These are phyloP conservation scores for Tephrocybe sp. DNA, from an alignment of 768 basidiomycete genomes.

Conservation along the genomic window DNA sequence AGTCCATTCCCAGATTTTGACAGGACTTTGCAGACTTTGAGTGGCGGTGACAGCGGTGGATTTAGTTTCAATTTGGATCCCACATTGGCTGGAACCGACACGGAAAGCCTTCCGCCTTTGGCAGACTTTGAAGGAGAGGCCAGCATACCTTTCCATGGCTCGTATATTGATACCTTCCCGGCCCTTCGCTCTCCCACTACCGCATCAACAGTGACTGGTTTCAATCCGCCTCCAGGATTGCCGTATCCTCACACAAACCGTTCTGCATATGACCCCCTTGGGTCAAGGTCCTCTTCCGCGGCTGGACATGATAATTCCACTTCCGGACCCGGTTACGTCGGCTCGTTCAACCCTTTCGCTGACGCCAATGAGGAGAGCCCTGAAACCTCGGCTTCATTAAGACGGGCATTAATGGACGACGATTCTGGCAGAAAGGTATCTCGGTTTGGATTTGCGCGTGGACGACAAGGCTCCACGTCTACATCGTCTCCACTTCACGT, in stretches of 20 bases:
- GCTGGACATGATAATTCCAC: conserved; percentile 44
- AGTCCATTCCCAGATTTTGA: conserved; percentile 91
- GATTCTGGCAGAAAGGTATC: conserved; percentile 69
- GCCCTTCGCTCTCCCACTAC: conserved; percentile 44
- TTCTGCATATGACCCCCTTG: conserved; percentile 56
- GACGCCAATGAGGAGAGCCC: conserved; percentile 54
- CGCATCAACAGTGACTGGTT: conserved; percentile 30
- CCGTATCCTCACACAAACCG: conserved; percentile 47
- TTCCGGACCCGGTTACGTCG: conserved; percentile 57
- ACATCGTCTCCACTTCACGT: conserved; percentile 61
- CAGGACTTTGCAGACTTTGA: conserved; percentile 74
- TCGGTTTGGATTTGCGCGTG: conserved; percentile 79
- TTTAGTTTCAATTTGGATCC: conserved; percentile 90
- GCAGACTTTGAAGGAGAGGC: conserved; percentile 54
- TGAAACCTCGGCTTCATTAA: conserved; percentile 30
- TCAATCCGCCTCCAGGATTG: conserved; percentile 54
- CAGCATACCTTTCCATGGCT: conserved; percentile 59
- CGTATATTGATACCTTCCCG: conserved; percentile 72
- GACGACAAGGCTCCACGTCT: conserved; percentile 57
- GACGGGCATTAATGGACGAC: conserved; percentile 42
- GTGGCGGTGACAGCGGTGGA: conserved; percentile 61
- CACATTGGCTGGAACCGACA: conserved; percentile 57
- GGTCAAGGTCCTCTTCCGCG: conserved; percentile 34
- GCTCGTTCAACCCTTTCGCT: conserved; percentile 81
- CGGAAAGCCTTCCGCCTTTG: conserved; percentile 37